phyloP scores from a whole-genome alignment of 345 rosid species.

The Citrus mangshanensis region DNA sequence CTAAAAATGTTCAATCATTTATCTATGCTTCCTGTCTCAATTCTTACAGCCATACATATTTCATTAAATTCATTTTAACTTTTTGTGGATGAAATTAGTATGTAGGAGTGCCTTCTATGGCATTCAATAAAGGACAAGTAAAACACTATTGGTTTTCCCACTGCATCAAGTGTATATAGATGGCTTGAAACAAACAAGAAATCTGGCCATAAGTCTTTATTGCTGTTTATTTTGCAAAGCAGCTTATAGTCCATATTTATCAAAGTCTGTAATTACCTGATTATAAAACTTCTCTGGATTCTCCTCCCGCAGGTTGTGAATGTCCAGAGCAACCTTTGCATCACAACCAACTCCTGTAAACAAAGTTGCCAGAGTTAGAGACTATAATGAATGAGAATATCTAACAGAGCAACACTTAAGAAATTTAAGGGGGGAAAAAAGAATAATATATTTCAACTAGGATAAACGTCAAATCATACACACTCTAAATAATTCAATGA shows the following conservation, averaged over 20 bases:
- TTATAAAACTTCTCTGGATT: slow-evolving; percentile 81
- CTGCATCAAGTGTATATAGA: neutral
- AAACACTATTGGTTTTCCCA: neutral
- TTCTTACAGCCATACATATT: neutral
- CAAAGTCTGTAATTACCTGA: slow-evolving; percentile 45
- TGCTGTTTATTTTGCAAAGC: neutral
- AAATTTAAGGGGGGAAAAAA: neutral
- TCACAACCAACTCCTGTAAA: slow-evolving; percentile 81
- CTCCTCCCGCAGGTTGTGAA: slow-evolving; percentile 79
- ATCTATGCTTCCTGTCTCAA: neutral
- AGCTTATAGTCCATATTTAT: slow-evolving; percentile 2
- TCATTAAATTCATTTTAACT: neutral
- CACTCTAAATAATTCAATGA: neutral
- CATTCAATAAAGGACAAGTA: neutral
- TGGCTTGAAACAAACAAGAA: neutral
- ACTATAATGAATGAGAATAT: neutral
- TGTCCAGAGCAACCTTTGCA: slow-evolving; percentile 90
- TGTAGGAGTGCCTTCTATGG: neutral
- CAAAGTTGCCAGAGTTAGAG: neutral
- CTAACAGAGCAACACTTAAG: neutral
- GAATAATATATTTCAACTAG: neutral
- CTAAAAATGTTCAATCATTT: slow-evolving; percentile 5
- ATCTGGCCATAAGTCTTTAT: neutral
- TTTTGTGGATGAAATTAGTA: neutral
- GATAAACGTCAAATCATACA: neutral